phyloP scores from a whole-genome alignment of 441 rosid genomes.

The Croton setiger region DNA sequence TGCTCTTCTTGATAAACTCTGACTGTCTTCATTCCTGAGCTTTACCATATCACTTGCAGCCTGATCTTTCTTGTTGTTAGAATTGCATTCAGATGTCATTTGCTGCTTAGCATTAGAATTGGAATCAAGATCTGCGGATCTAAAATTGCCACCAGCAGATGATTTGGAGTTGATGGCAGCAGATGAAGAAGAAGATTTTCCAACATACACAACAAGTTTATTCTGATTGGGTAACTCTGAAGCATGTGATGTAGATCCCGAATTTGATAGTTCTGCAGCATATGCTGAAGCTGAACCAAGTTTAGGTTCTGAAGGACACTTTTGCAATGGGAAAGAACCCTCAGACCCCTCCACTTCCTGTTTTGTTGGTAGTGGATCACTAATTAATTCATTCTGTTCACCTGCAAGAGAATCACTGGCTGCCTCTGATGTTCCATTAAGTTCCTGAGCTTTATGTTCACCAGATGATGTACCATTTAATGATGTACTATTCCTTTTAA shows the following conservation, averaged over 20 bases:
- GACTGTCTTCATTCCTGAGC: constrained; percentile 39
- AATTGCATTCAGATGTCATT: constrained; percentile 33
- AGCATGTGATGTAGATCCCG: constrained; percentile 30
- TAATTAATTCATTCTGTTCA: constrained; percentile 28
- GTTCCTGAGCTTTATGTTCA: constrained; percentile 34
- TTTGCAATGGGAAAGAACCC: constrained; percentile 30
- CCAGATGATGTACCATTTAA: constrained; percentile 31
- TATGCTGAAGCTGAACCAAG: constrained; percentile 28
- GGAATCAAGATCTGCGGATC: constrained; percentile 41
- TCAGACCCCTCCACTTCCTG: constrained; percentile 34
- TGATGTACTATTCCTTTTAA: constrained; percentile 29
- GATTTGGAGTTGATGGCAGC: constrained; percentile 31
- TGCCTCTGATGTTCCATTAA: constrained; percentile 38
- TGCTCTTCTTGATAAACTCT: constrained; percentile 35
- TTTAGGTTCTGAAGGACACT: constrained; percentile 37
- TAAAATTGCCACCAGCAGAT: constrained; percentile 39
- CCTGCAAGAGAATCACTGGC: constrained; percentile 33
- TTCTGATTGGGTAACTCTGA: constrained; percentile 33
- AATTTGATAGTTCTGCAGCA: constrained; percentile 37
- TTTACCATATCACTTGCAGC: constrained; percentile 36
- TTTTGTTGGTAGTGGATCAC: constrained; percentile 29
- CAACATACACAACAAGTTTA: constrained; percentile 40
- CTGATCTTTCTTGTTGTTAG: constrained; percentile 39
- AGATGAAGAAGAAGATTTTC: constrained; percentile 44
- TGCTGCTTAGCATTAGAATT: constrained; percentile 34